Conservation (phyloP, 768 basidiomycete genomes). For the Phaeotremella fagi region DNA sequence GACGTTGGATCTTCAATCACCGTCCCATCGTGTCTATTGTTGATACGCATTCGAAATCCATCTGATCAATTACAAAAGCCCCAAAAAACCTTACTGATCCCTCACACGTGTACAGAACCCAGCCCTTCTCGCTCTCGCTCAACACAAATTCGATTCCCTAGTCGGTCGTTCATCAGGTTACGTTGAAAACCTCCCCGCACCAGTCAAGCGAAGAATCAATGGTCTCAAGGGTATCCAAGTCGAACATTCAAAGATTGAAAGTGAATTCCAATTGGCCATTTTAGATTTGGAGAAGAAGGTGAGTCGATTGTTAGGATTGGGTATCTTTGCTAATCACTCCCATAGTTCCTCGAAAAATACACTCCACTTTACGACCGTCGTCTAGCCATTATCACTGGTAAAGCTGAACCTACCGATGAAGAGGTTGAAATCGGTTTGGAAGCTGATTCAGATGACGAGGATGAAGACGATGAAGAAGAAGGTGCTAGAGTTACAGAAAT, state of each 20-base stretch:
- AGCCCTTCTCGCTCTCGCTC: slow-evolving; percentile 74
- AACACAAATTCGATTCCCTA: slow-evolving; percentile 76
- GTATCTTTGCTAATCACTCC: no score
- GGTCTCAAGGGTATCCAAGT: slow-evolving; percentile 90
- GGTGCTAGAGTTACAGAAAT: slow-evolving; percentile 39
- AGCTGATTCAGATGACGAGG: slow-evolving; percentile 67
- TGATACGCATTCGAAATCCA: no score
- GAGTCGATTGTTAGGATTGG: slow-evolving; percentile 38
- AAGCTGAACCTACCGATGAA: slow-evolving; percentile 64
- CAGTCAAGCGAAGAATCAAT: slow-evolving; percentile 78
- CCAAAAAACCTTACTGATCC: no score
- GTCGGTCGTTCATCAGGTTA: slow-evolving; percentile 92
- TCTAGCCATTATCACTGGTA: slow-evolving; percentile 73
- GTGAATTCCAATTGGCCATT: slow-evolving; percentile 90
- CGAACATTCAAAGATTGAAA: slow-evolving; percentile 84
- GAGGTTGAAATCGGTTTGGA: slow-evolving; percentile 79
- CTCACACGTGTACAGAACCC: slow-evolving; percentile 52
- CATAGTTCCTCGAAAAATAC: slow-evolving; percentile 52
- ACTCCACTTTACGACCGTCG: slow-evolving; percentile 81
- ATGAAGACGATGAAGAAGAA: slow-evolving; percentile 56
- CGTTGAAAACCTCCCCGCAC: slow-evolving; percentile 76
- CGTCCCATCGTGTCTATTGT: no score
- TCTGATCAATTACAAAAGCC: no score
- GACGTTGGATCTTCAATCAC: no score
- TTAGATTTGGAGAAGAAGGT: slow-evolving; percentile 95